Evolutionary conservation across 2,329 filamentous ascomycete genomes (phyloP).

Genomic region (Colletotrichum siamense): DNA sequence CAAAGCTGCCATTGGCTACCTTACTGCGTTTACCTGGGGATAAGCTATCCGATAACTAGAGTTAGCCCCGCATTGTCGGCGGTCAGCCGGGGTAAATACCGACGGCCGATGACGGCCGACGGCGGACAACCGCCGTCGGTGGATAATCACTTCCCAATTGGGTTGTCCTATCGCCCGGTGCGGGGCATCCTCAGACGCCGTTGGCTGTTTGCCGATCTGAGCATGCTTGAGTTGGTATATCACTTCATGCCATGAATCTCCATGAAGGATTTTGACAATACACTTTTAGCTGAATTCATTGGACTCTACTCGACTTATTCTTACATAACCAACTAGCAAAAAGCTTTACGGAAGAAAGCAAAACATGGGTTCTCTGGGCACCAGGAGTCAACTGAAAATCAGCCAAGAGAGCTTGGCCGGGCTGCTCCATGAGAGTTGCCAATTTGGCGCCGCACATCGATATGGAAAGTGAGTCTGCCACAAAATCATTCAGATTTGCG

Average conservation of each 20-base stretch:
- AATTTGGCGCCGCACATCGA: not conserved
- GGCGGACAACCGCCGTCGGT: not conserved
- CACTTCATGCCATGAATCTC: not conserved
- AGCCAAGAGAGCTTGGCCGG: not conserved
- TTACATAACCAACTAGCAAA: not conserved
- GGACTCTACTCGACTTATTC: fast-evolving
- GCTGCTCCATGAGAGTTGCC: not conserved
- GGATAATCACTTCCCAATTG: not conserved
- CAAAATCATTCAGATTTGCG: no score
- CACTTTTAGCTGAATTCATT: not conserved
- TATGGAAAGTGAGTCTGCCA: not conserved
- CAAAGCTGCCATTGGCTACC: not conserved
- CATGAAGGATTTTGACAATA: not conserved
- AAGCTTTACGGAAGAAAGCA: not conserved
- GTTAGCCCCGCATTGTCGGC: not conserved
- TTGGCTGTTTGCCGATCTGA: not conserved
- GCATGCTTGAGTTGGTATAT: not conserved
- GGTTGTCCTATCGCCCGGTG: not conserved
- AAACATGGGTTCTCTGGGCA: not conserved
- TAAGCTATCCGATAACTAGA: not conserved
- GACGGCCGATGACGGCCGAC: not conserved
- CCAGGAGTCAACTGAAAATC: not conserved
- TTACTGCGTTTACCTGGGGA: not conserved
- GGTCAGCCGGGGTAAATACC: not conserved
- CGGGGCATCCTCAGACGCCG: not conserved